phyloP scores from a whole-genome alignment of 176 grass and related monocot genomes.

The Cenchrus fungigraminus region DNA sequence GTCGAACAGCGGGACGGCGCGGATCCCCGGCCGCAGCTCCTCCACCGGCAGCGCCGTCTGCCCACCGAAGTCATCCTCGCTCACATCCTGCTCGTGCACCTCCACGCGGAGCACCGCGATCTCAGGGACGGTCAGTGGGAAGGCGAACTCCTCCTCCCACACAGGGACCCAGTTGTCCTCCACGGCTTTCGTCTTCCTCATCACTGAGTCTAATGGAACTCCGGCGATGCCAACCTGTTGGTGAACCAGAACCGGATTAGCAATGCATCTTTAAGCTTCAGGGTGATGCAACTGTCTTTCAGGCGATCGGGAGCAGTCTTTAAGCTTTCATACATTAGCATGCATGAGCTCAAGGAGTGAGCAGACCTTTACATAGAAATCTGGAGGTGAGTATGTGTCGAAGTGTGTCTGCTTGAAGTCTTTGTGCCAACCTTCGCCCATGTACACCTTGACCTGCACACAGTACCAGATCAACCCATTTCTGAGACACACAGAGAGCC shows the following conservation, averaged over 20 bases:
- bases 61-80: slow-evolving; percentile 92
- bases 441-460: slow-evolving; percentile 88
- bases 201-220: slow-evolving; percentile 83
- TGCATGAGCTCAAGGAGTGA: background rate
- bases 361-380: slow-evolving; percentile 83
- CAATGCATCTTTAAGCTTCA: background rate
- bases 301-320: background rate
- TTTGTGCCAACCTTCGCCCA: slow-evolving; percentile 84
- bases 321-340: background rate
- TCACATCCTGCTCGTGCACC: slow-evolving; percentile 93
- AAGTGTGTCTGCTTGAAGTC: slow-evolving; percentile 91
- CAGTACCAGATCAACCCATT: slow-evolving; percentile 15
- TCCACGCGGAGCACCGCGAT: slow-evolving; percentile 89
- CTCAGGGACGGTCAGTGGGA: slow-evolving; percentile 78
- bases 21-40: slow-evolving; percentile 75
- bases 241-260: slow-evolving; percentile 12
- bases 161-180: slow-evolving; percentile 86
- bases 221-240: slow-evolving; percentile 91
- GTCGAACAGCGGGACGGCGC: slow-evolving; percentile 73
- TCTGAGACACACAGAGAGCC: slow-evolving; percentile 13
- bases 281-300: background rate
- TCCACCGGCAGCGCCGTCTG: slow-evolving; percentile 71
- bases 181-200: slow-evolving; percentile 85
- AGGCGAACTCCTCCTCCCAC: slow-evolving; percentile 85
- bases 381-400: slow-evolving; percentile 89